Evolutionary conservation across 176 grass and related monocot genomes (phyloP).

Genomic region (Luzula sylvatica): DNA sequence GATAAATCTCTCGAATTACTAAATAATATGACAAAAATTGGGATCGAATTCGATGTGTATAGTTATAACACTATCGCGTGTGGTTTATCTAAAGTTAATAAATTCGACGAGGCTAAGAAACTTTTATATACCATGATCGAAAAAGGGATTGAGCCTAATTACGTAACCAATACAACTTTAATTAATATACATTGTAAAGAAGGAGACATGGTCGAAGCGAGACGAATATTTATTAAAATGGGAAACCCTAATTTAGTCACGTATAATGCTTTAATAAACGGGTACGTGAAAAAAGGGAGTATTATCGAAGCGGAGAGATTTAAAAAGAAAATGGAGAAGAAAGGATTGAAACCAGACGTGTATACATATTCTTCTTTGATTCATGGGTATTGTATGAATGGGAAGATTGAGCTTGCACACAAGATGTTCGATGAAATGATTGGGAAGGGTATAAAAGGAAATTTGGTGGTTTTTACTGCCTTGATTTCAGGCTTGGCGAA

Average conservation of each 20-base stretch:
- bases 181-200: slow-evolving; percentile 72
- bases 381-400: slow-evolving; percentile 62
- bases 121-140: slow-evolving; percentile 67
- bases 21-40: slow-evolving; percentile 56
- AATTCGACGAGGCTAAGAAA: slow-evolving; percentile 46
- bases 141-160: slow-evolving; percentile 41
- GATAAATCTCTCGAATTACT: slow-evolving; percentile 55
- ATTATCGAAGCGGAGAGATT: slow-evolving; percentile 69
- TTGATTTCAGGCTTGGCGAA: slow-evolving; percentile 69
- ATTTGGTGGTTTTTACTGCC: slow-evolving; percentile 59
- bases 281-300: slow-evolving; percentile 60
- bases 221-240: slow-evolving; percentile 69
- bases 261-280: slow-evolving; percentile 83
- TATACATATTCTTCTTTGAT: slow-evolving; percentile 73
- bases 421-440: slow-evolving; percentile 77
- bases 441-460: slow-evolving; percentile 34
- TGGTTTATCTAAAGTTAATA: slow-evolving; percentile 49
- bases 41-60: slow-evolving; percentile 49
- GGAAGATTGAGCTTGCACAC: slow-evolving; percentile 56
- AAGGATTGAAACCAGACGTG: slow-evolving; percentile 52
- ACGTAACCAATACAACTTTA: slow-evolving; percentile 52
- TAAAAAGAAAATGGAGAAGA: slow-evolving; percentile 85
- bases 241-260: slow-evolving; percentile 36
- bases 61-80: slow-evolving; percentile 58
- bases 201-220: slow-evolving; percentile 77